Base-by-base conservation (phyloP, 2,329 filamentous ascomycete species). In the Torrubiella hemipterigena region DNA sequence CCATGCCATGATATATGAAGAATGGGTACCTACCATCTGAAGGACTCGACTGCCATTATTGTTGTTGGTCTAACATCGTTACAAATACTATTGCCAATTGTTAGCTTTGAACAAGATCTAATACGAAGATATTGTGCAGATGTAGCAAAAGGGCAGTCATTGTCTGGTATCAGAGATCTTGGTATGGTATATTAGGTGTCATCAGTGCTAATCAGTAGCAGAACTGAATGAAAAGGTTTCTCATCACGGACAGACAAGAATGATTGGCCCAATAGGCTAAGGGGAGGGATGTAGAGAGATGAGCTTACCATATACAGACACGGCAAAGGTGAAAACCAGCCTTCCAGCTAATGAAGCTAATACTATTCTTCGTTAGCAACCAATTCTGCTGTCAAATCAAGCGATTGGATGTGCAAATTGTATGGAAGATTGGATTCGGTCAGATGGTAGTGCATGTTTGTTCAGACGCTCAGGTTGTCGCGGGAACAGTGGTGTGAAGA, bases 371-470 rank as follows among this genome's bases (percentile, higher is more conserved):
- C 6, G 23, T 26, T 26, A 26, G 23, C 23, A 26, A 7, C 6
- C 12, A 13, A 13, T 26, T 12, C 23, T 26, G n/a, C n/a, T n/a
- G n/a, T n/a, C n/a, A n/a, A n/a, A n/a, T n/a, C n/a, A n/a, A n/a
- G n/a, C n/a, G n/a, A 14, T 24, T 24, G 22, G 14, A 24, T 24
- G 22, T 24, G 11, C 12, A 24, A 11, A 24, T 24, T 24, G 22
- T n/a, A 24, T 24, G 12, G 22, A 24, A n/a, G n/a, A n/a, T n/a
- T n/a, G 9, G 22, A 24, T 14, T 26, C 15, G 31, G 15, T 75
- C 75, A 80, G 75, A 80, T 80, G 75, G 75, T 80, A 77, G 73
- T 80, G 75, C 75, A 80, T 80, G 75, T 78, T 66, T 63, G 65
- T 75, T 72, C 63, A 51, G 42, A 49, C 67, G 71, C 70, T 75